These are phyloP conservation scores for Ensete glaucum DNA, from an alignment of 176 grass and related monocot species.

Conservation along the genomic window DNA sequence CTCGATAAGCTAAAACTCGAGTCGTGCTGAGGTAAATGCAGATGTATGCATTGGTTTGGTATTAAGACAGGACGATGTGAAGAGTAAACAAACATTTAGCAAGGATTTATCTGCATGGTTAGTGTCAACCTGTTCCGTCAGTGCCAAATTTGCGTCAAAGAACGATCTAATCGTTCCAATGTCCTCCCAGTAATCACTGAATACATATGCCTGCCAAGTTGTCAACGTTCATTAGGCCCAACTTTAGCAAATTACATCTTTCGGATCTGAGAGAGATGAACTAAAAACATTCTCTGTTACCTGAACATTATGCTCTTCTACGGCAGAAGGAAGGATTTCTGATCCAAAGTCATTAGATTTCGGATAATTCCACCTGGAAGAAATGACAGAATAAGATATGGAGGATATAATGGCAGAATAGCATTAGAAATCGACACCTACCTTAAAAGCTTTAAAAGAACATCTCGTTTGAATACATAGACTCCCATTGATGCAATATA, in stretches of 20 bases:
- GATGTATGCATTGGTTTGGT: no score
- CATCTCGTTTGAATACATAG: constrained; percentile 72
- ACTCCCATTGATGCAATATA: constrained; percentile 80
- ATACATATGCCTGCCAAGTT: constrained; percentile 42
- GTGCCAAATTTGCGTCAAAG: constrained; percentile 70
- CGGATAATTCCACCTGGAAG: constrained; percentile 50
- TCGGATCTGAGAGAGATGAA: neutral
- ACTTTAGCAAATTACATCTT: neutral
- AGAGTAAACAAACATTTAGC: neutral
- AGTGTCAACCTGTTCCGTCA: constrained; percentile 47
- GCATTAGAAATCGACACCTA: constrained; percentile 8
- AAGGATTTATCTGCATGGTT: neutral
- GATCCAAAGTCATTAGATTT: constrained; percentile 67
- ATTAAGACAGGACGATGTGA: no score
- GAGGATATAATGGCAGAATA: neutral
- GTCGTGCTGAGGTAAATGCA: no score
- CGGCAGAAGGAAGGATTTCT: constrained; percentile 54
- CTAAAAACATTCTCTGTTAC: constrained; percentile 9
- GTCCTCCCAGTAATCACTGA: constrained; percentile 77
- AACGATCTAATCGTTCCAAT: constrained; percentile 82
- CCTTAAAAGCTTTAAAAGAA: constrained; percentile 57
- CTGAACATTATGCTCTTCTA: constrained; percentile 52
- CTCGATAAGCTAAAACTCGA: no score
- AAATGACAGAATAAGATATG: constrained; percentile 3
- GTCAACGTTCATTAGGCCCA: neutral